Percentiles rank a stretch among this genome's conserved stretches.
These are phyloP conservation scores for Phialemoniopsis sp. DNA, from an alignment of 2,329 filamentous ascomycete genomes.

Conservation along the genomic window DNA sequence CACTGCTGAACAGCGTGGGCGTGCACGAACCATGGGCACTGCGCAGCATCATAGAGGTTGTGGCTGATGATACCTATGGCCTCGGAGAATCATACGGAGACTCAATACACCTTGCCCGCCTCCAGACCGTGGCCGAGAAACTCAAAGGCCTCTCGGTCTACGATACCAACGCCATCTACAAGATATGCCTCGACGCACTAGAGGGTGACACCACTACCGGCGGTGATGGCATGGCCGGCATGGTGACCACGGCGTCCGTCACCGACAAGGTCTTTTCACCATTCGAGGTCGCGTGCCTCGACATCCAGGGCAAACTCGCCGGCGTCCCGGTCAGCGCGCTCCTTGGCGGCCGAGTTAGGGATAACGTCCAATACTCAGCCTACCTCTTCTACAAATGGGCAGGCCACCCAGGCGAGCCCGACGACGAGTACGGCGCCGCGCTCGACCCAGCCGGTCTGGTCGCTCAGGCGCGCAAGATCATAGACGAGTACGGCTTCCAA, in stretches of 20 bases:
- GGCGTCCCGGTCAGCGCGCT: slow-evolving; percentile 32
- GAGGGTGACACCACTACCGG: slow-evolving; percentile 12
- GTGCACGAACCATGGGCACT: slow-evolving; percentile 37
- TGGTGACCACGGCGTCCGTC: slow-evolving; percentile 36
- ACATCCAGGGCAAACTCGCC: slow-evolving; percentile 33
- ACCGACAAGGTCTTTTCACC: slow-evolving; percentile 36
- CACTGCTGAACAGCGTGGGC: slow-evolving; percentile 35
- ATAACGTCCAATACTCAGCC: slow-evolving; percentile 34
- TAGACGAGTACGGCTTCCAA: slow-evolving; percentile 36
- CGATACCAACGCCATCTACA: slow-evolving; percentile 18
- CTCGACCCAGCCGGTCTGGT: slow-evolving; percentile 27
- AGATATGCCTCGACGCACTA: slow-evolving; percentile 13
- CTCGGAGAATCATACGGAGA: slow-evolving; percentile 36
- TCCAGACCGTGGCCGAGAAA: slow-evolving; percentile 22
- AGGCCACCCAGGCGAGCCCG: slow-evolving; percentile 29
- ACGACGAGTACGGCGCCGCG: slow-evolving; percentile 33
- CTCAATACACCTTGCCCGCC: slow-evolving; percentile 26
- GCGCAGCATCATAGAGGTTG: slow-evolving; percentile 33
- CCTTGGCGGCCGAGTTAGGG: slow-evolving; percentile 31
- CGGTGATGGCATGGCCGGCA: slow-evolving; percentile 23
- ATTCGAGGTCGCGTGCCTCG: slow-evolving; percentile 36
- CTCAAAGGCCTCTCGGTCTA: slow-evolving; percentile 24
- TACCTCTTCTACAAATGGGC: slow-evolving; percentile 39
- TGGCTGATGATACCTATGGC: slow-evolving; percentile 27
- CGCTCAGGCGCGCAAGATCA: slow-evolving; percentile 28